Evolutionary conservation across 208 protist genomes (phyloP), one percentile per base, ranked within the genome.

Genomic region (Naegleria lovaniensis): DNA sequence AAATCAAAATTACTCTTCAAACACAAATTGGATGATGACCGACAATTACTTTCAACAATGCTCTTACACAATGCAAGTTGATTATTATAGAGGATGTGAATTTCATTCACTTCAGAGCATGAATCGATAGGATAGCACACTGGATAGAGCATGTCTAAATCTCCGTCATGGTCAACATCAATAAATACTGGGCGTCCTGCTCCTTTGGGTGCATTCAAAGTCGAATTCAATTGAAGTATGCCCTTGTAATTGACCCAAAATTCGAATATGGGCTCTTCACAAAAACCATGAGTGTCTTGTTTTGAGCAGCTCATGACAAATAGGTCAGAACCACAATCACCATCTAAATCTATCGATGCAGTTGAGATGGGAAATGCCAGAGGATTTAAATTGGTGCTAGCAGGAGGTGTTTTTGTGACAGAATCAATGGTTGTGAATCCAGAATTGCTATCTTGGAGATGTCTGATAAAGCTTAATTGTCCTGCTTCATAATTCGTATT

Each of bases 311-410:
- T 29, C 39, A 58, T 88, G 3, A 88, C 29, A 15, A 88, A 16
- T 33, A 88, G 36, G 36, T 88, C 84, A 19, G 84, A 33, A 7
- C 13, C 13, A 88, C 84, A 88, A 58, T 88, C 84, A 39, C 84
- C 84, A 58, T 88, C 41, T 7, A 88, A 19, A 55, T 88, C 84
- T 0, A 55, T 29, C n/a, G 16, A 58, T 7, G 19, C 29, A 7
- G 15, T 9, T 43, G 79, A 22, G 11, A 25, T 43, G 41, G 79
- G 79, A 25, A 39, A 41, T 13, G 38, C 29, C 0, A 85, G 79
- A 41, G 79, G 79, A 43, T 85, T 39, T 9, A 41, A 41, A 29
- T 41, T 19, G 19, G 19, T n/a, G 2, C 6, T 67, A 67, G 22
- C 11, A 48, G 43, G 7, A 48, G 5, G 43, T 48, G 1, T 48